These are phyloP conservation scores for Rhododendron mucronatum DNA, from an alignment of 148 eudicot species.

Conservation along the genomic window DNA sequence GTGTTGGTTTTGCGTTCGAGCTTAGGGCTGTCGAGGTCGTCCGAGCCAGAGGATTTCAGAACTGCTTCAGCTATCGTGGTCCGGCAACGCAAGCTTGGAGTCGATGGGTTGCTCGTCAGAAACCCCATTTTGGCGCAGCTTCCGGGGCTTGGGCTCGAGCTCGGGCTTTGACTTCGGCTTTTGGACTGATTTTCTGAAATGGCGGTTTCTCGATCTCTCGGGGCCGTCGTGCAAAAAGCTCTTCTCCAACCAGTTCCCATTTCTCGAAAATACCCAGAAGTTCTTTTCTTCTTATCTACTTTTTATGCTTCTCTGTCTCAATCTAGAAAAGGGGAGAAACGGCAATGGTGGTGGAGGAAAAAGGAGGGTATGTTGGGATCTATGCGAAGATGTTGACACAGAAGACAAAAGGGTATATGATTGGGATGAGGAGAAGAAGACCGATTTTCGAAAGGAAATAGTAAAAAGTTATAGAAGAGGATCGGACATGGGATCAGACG, in stretches of 20 bases:
- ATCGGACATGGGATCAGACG: conserved; percentile 14
- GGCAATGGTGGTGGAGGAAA: not conserved
- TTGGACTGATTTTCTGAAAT: not conserved
- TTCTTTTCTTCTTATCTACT: not conserved
- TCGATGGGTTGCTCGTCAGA: conserved; percentile 48
- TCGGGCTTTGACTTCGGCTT: not conserved
- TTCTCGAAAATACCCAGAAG: not conserved
- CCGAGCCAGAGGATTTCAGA: conserved; percentile 6
- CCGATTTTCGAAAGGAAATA: not conserved
- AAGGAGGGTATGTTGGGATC: not conserved
- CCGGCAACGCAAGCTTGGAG: conserved; percentile 46
- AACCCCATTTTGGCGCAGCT: conserved; percentile 38
- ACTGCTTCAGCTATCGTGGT: conserved; percentile 10
- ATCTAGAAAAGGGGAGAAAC: not conserved
- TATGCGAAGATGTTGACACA: conserved; percentile 15
- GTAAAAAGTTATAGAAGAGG: not conserved
- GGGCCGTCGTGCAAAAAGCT: conserved; percentile 79
- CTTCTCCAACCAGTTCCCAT: conserved; percentile 92
- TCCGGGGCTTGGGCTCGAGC: conserved; percentile 29
- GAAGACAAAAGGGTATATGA: conserved; percentile 24
- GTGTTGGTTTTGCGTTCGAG: conserved; percentile 34
- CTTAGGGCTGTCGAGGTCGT: conserved; percentile 24
- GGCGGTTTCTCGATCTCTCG: conserved; percentile 35
- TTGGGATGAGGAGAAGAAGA: not conserved
- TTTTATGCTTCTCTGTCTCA: not conserved